Percentiles rank a stretch among this genome's conserved stretches.
phyloP scores from a whole-genome alignment of 768 basidiomycete genomes.

The Lentinula detonsa region DNA sequence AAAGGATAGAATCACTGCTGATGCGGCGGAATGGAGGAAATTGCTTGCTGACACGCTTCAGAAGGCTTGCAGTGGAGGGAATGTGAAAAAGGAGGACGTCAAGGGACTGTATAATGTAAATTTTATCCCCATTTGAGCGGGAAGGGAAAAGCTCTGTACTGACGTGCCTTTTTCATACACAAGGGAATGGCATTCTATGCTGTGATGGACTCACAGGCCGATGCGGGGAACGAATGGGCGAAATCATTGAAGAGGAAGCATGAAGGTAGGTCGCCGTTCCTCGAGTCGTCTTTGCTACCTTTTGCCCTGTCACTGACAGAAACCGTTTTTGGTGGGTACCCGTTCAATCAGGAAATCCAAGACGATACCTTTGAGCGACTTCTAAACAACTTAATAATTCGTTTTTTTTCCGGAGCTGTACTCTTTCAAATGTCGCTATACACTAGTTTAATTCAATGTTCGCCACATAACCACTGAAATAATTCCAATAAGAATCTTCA shows the following conservation, averaged over 20 bases:
- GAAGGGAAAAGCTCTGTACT: neutral
- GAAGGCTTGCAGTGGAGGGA: neutral
- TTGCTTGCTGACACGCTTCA: neutral
- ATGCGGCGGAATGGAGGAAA: neutral
- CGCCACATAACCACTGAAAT: too few relatives aligned
- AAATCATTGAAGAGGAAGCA: neutral
- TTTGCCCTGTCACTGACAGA: neutral
- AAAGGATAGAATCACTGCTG: neutral
- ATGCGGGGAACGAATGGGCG: neutral
- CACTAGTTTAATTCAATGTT: too few relatives aligned
- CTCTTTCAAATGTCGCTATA: too few relatives aligned
- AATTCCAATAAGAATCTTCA: too few relatives aligned
- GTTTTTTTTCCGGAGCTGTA: too few relatives aligned
- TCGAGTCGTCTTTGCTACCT: neutral
- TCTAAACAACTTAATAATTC: too few relatives aligned
- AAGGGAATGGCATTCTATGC: neutral
- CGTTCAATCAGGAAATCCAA: too few relatives aligned
- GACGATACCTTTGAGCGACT: too few relatives aligned
- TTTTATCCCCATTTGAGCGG: neutral
- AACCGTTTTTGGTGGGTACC: too few relatives aligned
- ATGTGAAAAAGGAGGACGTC: neutral
- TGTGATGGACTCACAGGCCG: neutral
- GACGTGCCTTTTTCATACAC: too few relatives aligned
- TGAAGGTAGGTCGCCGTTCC: neutral
- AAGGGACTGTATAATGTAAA: neutral